A percentile compares a stretch with the other conserved stretches of the same genome.
Conservation (phyloP, 75 land plant genomes). For the Azolla pinnata region DNA sequence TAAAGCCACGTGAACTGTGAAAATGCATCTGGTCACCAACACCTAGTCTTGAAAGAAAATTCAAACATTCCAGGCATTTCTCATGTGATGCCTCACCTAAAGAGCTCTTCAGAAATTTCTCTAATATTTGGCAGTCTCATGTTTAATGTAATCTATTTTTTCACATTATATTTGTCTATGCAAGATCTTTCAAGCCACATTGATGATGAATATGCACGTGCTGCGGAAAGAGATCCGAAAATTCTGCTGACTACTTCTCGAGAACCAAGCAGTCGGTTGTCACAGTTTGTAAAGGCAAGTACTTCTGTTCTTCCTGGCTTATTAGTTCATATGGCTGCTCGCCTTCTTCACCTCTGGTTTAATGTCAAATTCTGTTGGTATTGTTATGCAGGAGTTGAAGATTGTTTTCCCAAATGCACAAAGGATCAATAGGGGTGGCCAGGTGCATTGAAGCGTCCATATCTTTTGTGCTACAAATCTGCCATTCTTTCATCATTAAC, state of each 20-base stretch:
- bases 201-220: conserved; percentile 97
- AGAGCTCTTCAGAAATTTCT: too few relatives aligned
- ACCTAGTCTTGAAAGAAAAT: too few relatives aligned
- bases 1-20: too few relatives aligned
- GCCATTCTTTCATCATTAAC: neutral
- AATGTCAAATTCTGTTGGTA: neutral
- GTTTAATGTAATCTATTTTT: too few relatives aligned
- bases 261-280: conserved; percentile 79
- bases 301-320: neutral
- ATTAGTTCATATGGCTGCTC: neutral
- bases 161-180: neutral
- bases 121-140: too few relatives aligned
- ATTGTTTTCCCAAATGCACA: conserved; percentile 84
- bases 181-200: conserved; percentile 60
- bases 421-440: conserved; percentile 85
- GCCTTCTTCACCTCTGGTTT: neutral
- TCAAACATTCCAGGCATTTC: too few relatives aligned
- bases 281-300: conserved; percentile 82
- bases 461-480: neutral
- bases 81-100: too few relatives aligned
- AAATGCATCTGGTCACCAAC: too few relatives aligned
- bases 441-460: conserved; percentile 38
- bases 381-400: conserved; percentile 58
- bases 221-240: conserved; percentile 66
- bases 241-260: conserved; percentile 90